A percentile compares a stretch with the other conserved stretches of the same genome.
Evolutionary conservation across 1,284 basidiomycete genomes (phyloP).

Genomic region (Malassezia nana): DNA sequence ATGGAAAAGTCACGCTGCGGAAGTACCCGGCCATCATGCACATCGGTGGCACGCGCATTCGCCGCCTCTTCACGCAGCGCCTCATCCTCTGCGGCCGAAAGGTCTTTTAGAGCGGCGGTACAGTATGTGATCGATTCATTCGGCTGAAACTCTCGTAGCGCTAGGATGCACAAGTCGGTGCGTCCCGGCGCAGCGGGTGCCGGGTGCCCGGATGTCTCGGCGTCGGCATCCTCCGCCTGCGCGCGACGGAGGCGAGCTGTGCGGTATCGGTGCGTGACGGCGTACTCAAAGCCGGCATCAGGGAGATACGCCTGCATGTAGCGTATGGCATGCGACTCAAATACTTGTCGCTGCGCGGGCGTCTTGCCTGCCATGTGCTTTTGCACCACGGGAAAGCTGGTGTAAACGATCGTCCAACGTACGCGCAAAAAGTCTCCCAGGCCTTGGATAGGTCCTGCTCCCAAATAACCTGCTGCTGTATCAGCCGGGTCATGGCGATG

Average conservation of each 20-base stretch:
- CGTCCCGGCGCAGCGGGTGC: slow-evolving; percentile 54
- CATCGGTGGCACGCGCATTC: slow-evolving; percentile 23
- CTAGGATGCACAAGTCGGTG: slow-evolving; percentile 77
- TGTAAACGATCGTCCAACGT: slow-evolving; percentile 3
- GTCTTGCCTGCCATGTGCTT: slow-evolving; percentile 36
- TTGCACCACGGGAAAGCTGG: slow-evolving; percentile 32
- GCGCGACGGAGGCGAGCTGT: slow-evolving; percentile 4
- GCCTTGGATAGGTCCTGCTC: slow-evolving; percentile 34
- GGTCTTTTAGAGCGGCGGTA: slow-evolving; percentile 52
- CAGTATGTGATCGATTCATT: slow-evolving; percentile 67
- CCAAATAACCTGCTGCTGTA: slow-evolving; percentile 34
- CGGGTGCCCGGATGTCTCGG: slow-evolving; percentile 17
- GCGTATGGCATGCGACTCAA: slow-evolving; percentile 36
- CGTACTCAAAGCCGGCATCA: slow-evolving; percentile 43
- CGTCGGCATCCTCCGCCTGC: not conserved
- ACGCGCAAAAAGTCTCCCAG: slow-evolving; percentile 33
- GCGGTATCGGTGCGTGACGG: slow-evolving; percentile 39
- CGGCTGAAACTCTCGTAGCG: slow-evolving; percentile 62
- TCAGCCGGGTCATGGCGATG: slow-evolving; percentile 29
- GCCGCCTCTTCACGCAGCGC: slow-evolving; percentile 63
- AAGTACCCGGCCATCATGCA: slow-evolving; percentile 55
- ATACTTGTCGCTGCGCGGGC: slow-evolving; percentile 27
- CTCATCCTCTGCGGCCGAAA: slow-evolving; percentile 48
- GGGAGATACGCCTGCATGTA: slow-evolving; percentile 46
- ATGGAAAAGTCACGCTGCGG: slow-evolving; percentile 72